These are phyloP conservation scores for Camelina laxa DNA, from an alignment of 345 rosid genomes.

Conservation along the genomic window DNA sequence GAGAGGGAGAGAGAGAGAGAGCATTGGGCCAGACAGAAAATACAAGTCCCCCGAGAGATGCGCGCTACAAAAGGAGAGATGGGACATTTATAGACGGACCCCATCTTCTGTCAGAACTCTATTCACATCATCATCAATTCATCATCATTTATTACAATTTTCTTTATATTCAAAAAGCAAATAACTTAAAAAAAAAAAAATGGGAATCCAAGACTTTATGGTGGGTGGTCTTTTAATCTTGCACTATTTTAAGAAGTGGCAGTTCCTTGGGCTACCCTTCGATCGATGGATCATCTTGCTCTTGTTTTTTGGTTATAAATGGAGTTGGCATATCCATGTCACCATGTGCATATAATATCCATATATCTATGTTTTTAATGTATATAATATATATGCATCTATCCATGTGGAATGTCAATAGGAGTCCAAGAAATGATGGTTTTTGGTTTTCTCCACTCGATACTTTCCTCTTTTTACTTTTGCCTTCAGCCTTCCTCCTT, in stretches of 20 bases:
- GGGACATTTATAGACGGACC: slow-evolving; percentile 50
- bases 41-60: slow-evolving; percentile 54
- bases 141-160: slow-evolving; percentile 27
- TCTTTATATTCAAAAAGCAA: background rate
- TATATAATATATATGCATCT: background rate
- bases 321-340: slow-evolving; percentile 22
- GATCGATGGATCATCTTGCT: slow-evolving; percentile 7
- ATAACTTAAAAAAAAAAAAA: background rate
- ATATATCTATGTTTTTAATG: too few species aligned
- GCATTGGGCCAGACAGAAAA: slow-evolving; percentile 44
- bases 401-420: slow-evolving; percentile 8
- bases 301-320: slow-evolving; percentile 24
- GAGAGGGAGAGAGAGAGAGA: slow-evolving; percentile 29
- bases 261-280: slow-evolving; percentile 2
- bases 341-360: background rate
- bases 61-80: slow-evolving; percentile 52
- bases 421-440: slow-evolving; percentile 21
- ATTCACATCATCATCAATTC: slow-evolving; percentile 46
- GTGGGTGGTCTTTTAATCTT: slow-evolving; percentile 7
- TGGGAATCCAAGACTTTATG: slow-evolving; percentile 40
- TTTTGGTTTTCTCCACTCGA: slow-evolving; percentile 3
- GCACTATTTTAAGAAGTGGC: slow-evolving; percentile 28
- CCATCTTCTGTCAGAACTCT: slow-evolving; percentile 45
- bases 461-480: slow-evolving; percentile 32
- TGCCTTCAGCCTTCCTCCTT: slow-evolving; percentile 15